Evolutionary conservation across 2,329 filamentous ascomycete genomes (phyloP), one percentile per base, ranked within the genome.

Genomic region (Lecanoromycetidae sp.): DNA sequence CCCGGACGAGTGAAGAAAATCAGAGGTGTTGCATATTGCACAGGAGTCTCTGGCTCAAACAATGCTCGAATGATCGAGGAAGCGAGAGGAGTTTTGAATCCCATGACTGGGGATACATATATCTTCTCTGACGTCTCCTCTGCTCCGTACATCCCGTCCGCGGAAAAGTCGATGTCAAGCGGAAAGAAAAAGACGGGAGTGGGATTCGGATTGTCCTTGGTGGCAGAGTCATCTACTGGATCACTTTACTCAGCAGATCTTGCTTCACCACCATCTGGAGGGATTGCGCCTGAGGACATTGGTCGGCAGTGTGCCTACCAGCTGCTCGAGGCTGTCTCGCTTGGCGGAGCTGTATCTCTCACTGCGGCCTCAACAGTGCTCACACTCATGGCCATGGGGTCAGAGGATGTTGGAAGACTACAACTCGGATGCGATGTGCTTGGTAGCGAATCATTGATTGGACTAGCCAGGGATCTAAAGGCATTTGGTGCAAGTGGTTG

Each of bases 371-470:
- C 77, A 3, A 90, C 82, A 0, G 74, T 94, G 54, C 65, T 98
- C 44, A 84, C 81, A 15, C 71, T 98, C 53, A 98, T 98, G 91
- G 87, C 88, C 27, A 96, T 98, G 91, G 91, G 91, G 0, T 86
- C 84, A 1, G 91, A 96, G 62, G 91, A 98, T 63, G 87, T 98
- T 12, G 91, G 91, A 4, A 76, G 91, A 50, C 64, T 98, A 55
- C 77, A 85, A 53, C 62, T 98, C 49, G 87, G 88, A 26, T 80
- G 79, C 57, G 84, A 90, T 38, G 79, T 95, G 0, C 66, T 96
- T 37, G 88, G 80, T 0, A 83, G 80, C 2, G 86, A 94, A 61
- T 82, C 86, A 50, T 71, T 87, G 44, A 75, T 98, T 48, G 78
- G 79, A 41, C 67, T 95, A 45, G 88, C 85, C 9, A 75, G 91